These are phyloP conservation scores for Globisporangium canariense DNA, from an alignment of 352 stramenopile species.

Conservation along the genomic window DNA sequence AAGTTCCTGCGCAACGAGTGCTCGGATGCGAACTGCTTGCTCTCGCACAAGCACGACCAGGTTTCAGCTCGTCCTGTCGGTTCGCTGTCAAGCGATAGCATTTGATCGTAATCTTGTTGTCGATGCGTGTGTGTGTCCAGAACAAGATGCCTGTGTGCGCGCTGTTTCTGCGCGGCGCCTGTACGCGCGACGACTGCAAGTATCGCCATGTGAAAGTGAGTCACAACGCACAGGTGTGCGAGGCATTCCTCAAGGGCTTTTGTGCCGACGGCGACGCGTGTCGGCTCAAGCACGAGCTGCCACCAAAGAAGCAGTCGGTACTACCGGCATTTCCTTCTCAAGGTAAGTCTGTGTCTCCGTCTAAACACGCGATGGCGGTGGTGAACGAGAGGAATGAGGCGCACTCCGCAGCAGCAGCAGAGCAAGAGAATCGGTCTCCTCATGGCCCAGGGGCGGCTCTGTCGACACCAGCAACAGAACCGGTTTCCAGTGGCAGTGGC, in stretches of 20 bases:
- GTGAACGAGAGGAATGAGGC: neutral
- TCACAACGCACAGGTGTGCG: constrained; percentile 51
- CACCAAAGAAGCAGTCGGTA: constrained; percentile 23
- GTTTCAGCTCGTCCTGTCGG: constrained; percentile 22
- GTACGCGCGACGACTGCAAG: constrained; percentile 68
- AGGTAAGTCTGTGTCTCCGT: constrained; percentile 34
- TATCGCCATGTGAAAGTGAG: constrained; percentile 85
- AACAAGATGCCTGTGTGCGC: constrained; percentile 84
- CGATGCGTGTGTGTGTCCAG: constrained; percentile 21
- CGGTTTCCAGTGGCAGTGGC: constrained; percentile 10
- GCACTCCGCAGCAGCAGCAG: neutral
- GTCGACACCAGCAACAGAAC: constrained; percentile 7
- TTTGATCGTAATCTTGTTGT: constrained; percentile 4
- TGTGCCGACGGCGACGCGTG: constrained; percentile 55
- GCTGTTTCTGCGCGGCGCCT: constrained; percentile 72
- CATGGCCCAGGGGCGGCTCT: neutral
- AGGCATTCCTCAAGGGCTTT: constrained; percentile 65
- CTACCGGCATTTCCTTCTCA: constrained; percentile 10
- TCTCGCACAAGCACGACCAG: constrained; percentile 77
- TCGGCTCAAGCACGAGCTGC: constrained; percentile 58
- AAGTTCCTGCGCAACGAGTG: constrained; percentile 75
- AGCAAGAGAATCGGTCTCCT: constrained; percentile 16
- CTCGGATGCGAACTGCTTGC: constrained; percentile 46
- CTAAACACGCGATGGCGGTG: neutral
- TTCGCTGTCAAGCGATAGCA: neutral